Evolutionary conservation across 129 eudicot genomes (phyloP).

Genomic region (Flaveria sonorensis): DNA sequence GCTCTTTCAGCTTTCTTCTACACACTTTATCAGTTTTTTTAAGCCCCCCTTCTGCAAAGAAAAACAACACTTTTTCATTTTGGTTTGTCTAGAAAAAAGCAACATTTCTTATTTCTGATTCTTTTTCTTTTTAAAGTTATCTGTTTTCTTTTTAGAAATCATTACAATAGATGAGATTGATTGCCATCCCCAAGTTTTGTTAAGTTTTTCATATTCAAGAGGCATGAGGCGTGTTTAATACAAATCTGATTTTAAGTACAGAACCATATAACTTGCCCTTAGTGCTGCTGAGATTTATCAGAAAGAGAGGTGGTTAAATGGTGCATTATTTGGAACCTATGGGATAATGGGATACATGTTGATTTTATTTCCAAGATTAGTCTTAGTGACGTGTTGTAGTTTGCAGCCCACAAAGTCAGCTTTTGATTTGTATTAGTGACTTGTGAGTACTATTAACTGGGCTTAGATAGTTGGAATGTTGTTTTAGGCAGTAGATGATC

Average conservation of each 20-base stretch:
- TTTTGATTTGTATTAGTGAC: not conserved
- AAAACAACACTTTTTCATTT: not conserved
- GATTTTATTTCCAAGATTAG: not conserved
- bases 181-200: not conserved
- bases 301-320: no score
- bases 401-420: not conserved
- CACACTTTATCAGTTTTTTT: not conserved
- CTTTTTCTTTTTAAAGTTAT: not conserved
- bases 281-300: no score
- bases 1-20: not conserved
- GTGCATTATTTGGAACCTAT: no score
- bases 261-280: no score
- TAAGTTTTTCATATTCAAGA: not conserved
- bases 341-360: not conserved
- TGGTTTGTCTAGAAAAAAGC: slow-evolving; percentile 1
- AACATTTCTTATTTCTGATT: not conserved
- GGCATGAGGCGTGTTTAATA: not conserved
- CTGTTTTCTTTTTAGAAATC: not conserved
- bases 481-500: not conserved
- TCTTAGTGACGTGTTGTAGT: not conserved
- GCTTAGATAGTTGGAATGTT: slow-evolving; percentile 11
- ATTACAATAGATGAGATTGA: not conserved
- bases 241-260: no score
- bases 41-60: not conserved
- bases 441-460: not conserved